phyloP scores from a whole-genome alignment of 192 early-diverging fungal species.

The Globomyces pollinis-pini region DNA sequence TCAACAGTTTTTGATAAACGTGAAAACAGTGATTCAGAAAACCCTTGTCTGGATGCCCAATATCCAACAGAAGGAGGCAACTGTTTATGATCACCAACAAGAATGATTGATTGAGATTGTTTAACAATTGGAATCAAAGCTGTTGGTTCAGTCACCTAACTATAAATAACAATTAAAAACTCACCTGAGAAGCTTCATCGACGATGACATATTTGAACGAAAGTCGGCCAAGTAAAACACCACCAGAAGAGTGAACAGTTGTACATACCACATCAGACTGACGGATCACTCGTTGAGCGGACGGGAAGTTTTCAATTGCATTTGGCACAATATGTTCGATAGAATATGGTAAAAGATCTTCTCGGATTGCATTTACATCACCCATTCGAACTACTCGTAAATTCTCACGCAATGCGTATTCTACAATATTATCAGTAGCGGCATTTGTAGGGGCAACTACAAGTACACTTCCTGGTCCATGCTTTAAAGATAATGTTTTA shows the following conservation, averaged over 20 bases:
- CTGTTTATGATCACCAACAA: slow-evolving; percentile 15
- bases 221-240: background rate
- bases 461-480: background rate
- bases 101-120: background rate
- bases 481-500: background rate
- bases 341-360: background rate
- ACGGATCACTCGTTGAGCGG: background rate
- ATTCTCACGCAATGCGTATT: background rate
- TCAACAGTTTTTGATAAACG: slow-evolving; percentile 4
- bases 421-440: slow-evolving; percentile 8
- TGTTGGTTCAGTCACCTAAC: slow-evolving; percentile 2
- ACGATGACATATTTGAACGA: slow-evolving; percentile 2
- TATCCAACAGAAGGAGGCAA: slow-evolving; percentile 2
- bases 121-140: slow-evolving; percentile 11
- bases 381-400: background rate
- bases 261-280: background rate
- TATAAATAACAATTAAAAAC: background rate
- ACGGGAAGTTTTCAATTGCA: background rate
- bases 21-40: slow-evolving; percentile 8
- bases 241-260: background rate
- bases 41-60: slow-evolving; percentile 6
- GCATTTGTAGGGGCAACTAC: slow-evolving; percentile 10
- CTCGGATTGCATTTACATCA: background rate
- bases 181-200: slow-evolving; percentile 11
- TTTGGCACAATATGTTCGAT: slow-evolving; percentile 1